phyloP scores from a whole-genome alignment of 169 alveolate genomes.

The Babesia sp. region DNA sequence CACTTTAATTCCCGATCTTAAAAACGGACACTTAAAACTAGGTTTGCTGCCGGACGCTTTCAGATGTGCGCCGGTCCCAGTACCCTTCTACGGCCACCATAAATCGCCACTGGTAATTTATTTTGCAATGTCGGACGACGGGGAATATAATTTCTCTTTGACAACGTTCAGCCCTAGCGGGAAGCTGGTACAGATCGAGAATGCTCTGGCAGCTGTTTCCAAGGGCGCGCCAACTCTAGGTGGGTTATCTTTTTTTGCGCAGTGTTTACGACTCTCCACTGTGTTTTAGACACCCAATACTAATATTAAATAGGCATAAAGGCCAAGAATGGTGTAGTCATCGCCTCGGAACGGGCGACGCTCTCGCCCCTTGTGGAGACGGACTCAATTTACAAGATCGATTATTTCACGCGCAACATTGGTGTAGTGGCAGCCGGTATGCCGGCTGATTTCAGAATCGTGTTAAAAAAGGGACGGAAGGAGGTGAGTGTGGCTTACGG shows the following conservation, averaged over 20 bases:
- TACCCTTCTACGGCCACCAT: slow-evolving; percentile 22
- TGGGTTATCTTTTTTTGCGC: slow-evolving; percentile 6
- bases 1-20: no score
- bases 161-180: slow-evolving; percentile 96
- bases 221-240: slow-evolving; percentile 95
- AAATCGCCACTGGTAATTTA: slow-evolving; percentile 16
- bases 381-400: slow-evolving; percentile 89
- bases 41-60: no score
- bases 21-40: no score
- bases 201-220: slow-evolving; percentile 95
- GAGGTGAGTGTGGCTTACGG: slow-evolving; percentile 63
- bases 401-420: slow-evolving; percentile 85
- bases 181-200: slow-evolving; percentile 94
- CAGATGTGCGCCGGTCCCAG: slow-evolving; percentile 8
- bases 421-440: slow-evolving; percentile 96
- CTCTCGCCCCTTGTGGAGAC: slow-evolving; percentile 91
- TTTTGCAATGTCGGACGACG: slow-evolving; percentile 80
- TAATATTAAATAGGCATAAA: slow-evolving; percentile 79
- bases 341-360: slow-evolving; percentile 93
- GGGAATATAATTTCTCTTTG: slow-evolving; percentile 89
- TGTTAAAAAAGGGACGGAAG: slow-evolving; percentile 83
- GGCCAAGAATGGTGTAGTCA: slow-evolving; percentile 94
- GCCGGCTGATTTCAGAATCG: slow-evolving; percentile 97
- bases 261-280: neutral
- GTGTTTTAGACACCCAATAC: neutral